Evolutionary conservation across 2,329 filamentous ascomycete genomes (phyloP), one percentile per base, ranked within the genome.

Genomic region (Pseudopyrenochaeta lycopersici): DNA sequence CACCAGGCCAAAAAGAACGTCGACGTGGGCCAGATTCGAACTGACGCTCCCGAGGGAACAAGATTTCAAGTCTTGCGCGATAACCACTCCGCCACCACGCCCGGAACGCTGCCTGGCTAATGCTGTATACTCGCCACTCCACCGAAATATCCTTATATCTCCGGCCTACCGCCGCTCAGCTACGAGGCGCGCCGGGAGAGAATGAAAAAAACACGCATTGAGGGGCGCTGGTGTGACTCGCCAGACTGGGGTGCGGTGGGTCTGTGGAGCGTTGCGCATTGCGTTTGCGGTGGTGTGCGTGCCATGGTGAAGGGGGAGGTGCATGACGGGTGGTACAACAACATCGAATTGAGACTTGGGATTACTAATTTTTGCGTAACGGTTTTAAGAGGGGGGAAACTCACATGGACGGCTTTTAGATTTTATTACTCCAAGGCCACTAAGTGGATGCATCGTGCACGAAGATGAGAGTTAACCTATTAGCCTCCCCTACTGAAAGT

Each of bases 51-150:
- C 68, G 39, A 72, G 46, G 71, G 70, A 71, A 73, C 64, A 70
- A 73, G 71, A 72, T 72, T 72, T 71, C 71, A 72, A 72, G 70
- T 72, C 71, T 74, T 70, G 64, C 71, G 70, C 69, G 64, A 64
- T 74, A 71, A 73, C 70, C 70, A 70, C 68, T 72, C 69, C 67
- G 67, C 69, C 68, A 72, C 64, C 62, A 67, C 63, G 68, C 64
- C 68, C 46, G 6, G 7, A n/a, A 15, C 11, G 14, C 10, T 23
- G 11, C 12, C 6, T 30, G 29, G 20, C 32, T 4, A 42, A 4
- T n/a, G 35, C 23, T 12, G 11, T 39, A 21, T 20, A n/a, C 9
- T 21, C 18, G 15, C 12, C 12, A 39, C 36, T 4, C 11, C 20
- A 20, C 5, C 14, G n/a, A 6, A 23, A 3, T 14, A 21, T 6